Conservation (phyloP, 2,329 filamentous ascomycete species). For the Epichloe amarillans region DNA sequence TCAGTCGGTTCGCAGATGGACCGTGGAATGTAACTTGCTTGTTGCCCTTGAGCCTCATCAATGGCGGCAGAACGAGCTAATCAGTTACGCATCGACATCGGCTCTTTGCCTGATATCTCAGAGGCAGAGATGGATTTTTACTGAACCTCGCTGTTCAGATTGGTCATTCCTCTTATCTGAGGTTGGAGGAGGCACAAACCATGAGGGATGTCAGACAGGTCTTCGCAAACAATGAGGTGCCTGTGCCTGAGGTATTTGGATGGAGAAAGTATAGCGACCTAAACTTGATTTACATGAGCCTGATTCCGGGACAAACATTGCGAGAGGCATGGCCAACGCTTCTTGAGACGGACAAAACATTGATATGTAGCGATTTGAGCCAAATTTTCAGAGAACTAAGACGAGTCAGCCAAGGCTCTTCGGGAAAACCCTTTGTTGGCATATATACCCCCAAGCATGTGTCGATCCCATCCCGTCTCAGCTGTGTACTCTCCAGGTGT, state of each 20-base stretch:
- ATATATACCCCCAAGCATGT: not conserved
- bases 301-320: slow-evolving; percentile 9
- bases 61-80: not conserved
- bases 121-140: not conserved
- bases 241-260: not conserved
- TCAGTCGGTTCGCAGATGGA: too few species aligned
- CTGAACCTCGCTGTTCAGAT: not conserved
- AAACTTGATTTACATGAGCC: slow-evolving; percentile 12
- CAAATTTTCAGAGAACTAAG: slow-evolving; percentile 4
- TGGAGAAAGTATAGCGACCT: not conserved
- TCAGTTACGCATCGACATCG: not conserved
- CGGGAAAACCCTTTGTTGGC: not conserved
- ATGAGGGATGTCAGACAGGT: not conserved
- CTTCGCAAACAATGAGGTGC: not conserved
- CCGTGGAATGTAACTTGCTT: not conserved
- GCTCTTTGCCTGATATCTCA: not conserved
- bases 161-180: not conserved
- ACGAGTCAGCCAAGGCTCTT: not conserved
- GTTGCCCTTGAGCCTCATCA: not conserved
- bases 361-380: slow-evolving; percentile 6
- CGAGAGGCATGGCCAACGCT: slow-evolving; percentile 10
- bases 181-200: not conserved
- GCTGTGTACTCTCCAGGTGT: too few species aligned
- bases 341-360: slow-evolving; percentile 9
- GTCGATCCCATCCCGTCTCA: not conserved